Evolutionary conservation across 2,329 filamentous ascomycete species (phyloP).

Genomic region (Calonectria ilicicola): DNA sequence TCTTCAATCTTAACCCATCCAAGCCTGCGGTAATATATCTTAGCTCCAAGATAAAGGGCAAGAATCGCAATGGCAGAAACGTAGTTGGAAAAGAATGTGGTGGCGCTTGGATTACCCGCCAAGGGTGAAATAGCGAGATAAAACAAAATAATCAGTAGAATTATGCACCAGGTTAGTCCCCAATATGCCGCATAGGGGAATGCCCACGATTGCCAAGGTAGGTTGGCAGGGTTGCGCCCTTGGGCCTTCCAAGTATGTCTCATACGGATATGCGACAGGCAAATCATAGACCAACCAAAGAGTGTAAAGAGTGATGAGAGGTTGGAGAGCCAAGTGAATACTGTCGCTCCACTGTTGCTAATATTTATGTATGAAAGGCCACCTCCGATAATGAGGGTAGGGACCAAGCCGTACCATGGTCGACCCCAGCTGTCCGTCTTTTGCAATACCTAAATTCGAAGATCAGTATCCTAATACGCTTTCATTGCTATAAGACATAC

Average conservation of each 20-base stretch:
- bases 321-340: slow-evolving; percentile 61
- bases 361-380: slow-evolving; percentile 58
- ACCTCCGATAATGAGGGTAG: slow-evolving; percentile 63
- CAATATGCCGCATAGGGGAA: slow-evolving; percentile 58
- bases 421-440: slow-evolving; percentile 24
- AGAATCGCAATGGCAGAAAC: slow-evolving; percentile 57
- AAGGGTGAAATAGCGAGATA: slow-evolving; percentile 61
- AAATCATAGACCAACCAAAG: slow-evolving; percentile 58
- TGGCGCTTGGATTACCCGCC: slow-evolving; percentile 44
- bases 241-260: slow-evolving; percentile 55
- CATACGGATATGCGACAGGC: slow-evolving; percentile 56
- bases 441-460: background rate
- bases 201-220: slow-evolving; percentile 58
- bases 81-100: slow-evolving; percentile 60
- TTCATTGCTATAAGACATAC: background rate
- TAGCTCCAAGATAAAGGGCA: slow-evolving; percentile 54
- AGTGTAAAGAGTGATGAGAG: slow-evolving; percentile 58
- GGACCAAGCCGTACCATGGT: slow-evolving; percentile 49
- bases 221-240: slow-evolving; percentile 48
- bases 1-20: background rate
- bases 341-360: slow-evolving; percentile 52
- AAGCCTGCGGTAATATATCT: slow-evolving; percentile 52
- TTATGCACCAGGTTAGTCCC: slow-evolving; percentile 56
- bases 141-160: slow-evolving; percentile 60
- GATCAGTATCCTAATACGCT: background rate